Evolutionary conservation across 176 grass and related monocot species (phyloP).

Genomic region (Pontederia crassipes): DNA sequence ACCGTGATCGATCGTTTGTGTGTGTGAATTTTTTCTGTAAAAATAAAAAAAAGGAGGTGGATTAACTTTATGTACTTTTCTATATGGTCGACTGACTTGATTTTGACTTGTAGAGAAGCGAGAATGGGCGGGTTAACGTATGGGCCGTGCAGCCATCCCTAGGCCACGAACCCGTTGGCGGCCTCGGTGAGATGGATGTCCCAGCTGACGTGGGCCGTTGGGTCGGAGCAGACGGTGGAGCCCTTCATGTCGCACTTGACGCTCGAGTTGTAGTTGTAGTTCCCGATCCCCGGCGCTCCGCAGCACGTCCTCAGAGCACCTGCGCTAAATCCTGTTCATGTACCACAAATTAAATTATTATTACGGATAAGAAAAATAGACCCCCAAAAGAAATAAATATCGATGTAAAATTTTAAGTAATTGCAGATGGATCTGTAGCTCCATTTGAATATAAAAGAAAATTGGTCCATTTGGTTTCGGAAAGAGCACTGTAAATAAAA

Average conservation of each 20-base stretch:
- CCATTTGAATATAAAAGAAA: too few relatives aligned
- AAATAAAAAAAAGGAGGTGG: too few relatives aligned
- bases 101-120: background rate
- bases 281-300: slow-evolving; percentile 51
- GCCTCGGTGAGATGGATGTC: slow-evolving; percentile 96
- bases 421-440: too few relatives aligned
- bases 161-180: slow-evolving; percentile 49
- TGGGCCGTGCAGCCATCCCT: slow-evolving; percentile 76
- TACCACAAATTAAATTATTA: too few relatives aligned
- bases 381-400: too few relatives aligned
- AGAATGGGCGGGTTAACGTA: slow-evolving; percentile 76
- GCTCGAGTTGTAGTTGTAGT: slow-evolving; percentile 86
- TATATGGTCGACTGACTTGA: background rate
- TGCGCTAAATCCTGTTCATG: slow-evolving; percentile 45
- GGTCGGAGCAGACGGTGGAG: slow-evolving; percentile 44
- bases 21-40: too few relatives aligned
- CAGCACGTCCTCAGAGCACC: slow-evolving; percentile 59
- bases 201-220: slow-evolving; percentile 67
- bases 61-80: too few relatives aligned
- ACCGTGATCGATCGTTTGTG: too few relatives aligned
- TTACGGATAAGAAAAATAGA: too few relatives aligned
- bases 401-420: too few relatives aligned
- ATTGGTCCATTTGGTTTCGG: too few relatives aligned
- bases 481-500: too few relatives aligned
- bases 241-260: slow-evolving; percentile 72